These are phyloP conservation scores for Lodderomyces metapsilosis DNA, from an alignment of 1,139 yeast species.

Conservation along the genomic window DNA sequence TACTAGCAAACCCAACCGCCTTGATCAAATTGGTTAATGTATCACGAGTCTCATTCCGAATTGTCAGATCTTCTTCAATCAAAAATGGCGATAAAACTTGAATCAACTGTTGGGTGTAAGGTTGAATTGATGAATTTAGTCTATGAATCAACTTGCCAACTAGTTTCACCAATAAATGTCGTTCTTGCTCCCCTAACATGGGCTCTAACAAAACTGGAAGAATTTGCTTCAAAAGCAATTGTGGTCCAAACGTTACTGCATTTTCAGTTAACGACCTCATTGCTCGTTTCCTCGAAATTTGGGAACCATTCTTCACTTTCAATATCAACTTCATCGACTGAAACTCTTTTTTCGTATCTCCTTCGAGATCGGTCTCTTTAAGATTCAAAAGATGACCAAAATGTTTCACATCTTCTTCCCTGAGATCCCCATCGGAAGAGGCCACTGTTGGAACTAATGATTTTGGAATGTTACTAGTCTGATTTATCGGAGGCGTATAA, in stretches of 20 bases:
- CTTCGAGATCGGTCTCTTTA: slow-evolving; percentile 29
- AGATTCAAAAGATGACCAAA: slow-evolving; percentile 61
- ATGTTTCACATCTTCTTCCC: slow-evolving; percentile 68
- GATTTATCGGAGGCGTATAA: slow-evolving; percentile 26
- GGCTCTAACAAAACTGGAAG: slow-evolving; percentile 76
- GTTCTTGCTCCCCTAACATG: slow-evolving; percentile 74
- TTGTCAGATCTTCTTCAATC: slow-evolving; percentile 72
- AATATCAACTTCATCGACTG: slow-evolving; percentile 64
- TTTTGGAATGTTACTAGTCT: slow-evolving; percentile 4
- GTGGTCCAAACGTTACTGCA: slow-evolving; percentile 68
- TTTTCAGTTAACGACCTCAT: slow-evolving; percentile 65
- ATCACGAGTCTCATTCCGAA: slow-evolving; percentile 78
- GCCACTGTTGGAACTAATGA: slow-evolving; percentile 47
- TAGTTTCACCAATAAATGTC: slow-evolving; percentile 77
- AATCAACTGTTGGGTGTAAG: slow-evolving; percentile 71
- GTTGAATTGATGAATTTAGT: slow-evolving; percentile 64
- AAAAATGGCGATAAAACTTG: slow-evolving; percentile 77
- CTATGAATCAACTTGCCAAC: slow-evolving; percentile 67
- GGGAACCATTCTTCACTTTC: slow-evolving; percentile 76
- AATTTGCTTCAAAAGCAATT: slow-evolving; percentile 61
- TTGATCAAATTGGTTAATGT: slow-evolving; percentile 71
- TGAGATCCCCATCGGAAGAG: slow-evolving; percentile 59
- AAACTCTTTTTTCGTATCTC: slow-evolving; percentile 58
- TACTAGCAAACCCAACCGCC: slow-evolving; percentile 79
- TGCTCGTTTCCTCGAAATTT: slow-evolving; percentile 65